Evolutionary conservation across 2,329 filamentous ascomycete species (phyloP), one percentile per base, ranked within the genome.

Genomic region (Fonsecaea multimorphosa): DNA sequence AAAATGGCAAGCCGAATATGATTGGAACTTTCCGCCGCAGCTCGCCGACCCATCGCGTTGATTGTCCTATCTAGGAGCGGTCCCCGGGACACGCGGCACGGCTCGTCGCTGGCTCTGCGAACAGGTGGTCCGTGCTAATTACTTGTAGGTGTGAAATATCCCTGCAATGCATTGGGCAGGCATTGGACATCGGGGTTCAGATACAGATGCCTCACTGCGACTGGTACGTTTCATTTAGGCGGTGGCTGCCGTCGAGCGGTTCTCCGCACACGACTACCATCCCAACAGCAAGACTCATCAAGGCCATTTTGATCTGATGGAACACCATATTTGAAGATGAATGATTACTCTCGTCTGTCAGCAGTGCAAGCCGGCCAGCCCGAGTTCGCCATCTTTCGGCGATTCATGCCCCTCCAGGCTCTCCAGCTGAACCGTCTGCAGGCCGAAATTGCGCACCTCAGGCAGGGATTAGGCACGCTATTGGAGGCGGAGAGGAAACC

Each of bases 391-490:
- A 73, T 75, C 0, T 70, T 75, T 11, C 69, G 73, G 34, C 70
- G 74, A 0, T 76, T 76, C 60, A 58, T 65, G 27, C 27, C 58
- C 5, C 64, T 76, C 2, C 74, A 76, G 55, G 54, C 64, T 8
- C 68, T 71, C 27, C 73, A 73, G 49, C 36, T 76, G 4, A 69
- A 76, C 3, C 74, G 73, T 52, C 44, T 73, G 27, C 75, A 77
- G 61, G 74, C 73, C 2, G 74, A 76, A 58, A 63, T 76, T n/a
- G 65, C 68, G 0, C 61, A 73, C 34, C 64, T 76, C 1, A 68
- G 74, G 54, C 57, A 69, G 7, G 63, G 12, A 11, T 29, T 63
- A 4, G 36, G 22, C 7, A 16, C n/a, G 40, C 46, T 4, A 51
- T 60, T 27, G 51, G 36, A 22, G 31, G 5, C 40, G 64, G 58